Base-by-base conservation (phyloP, 257 asterid genomes). In the Ligustrum vulgare region DNA sequence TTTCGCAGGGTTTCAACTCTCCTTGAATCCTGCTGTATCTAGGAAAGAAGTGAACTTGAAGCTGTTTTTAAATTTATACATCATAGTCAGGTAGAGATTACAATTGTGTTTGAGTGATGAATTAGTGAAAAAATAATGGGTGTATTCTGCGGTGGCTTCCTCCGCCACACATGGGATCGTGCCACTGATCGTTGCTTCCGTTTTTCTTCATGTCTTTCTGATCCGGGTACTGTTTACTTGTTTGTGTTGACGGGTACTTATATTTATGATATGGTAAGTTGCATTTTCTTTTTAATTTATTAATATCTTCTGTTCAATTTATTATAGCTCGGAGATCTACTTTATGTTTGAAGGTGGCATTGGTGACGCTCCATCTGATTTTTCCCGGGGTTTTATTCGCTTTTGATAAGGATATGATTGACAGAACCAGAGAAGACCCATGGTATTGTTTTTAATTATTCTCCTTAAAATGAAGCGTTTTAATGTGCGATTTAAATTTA, bases 301-400 rank as follows among this genome's bases (percentile, higher is more conserved):
- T 67, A 6, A 76, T 15, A 13, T 71, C 6, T 15, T 65, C 23
- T 11, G 4, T 67, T 51, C n/a, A 32, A 71, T 80, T 22, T 79
- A 45, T 79, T 80, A 58, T 39, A 93, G 99, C 80, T 82, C 92
- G 95, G 84, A 86, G 99, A 90, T 90, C 98, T 71, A 85, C 92
- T 60, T 74, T 90, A 54, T 83, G 84, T 51, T 82, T 95, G 87
- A 91, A 86, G 82, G 67, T 86, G 51, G 90, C 96, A 43, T 77
- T 95, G 89, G 96, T 95, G 82, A n/a, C 81, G 72, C 91, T 95
- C 86, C 99, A 95, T 89, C 82, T 95, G 75, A 78, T 90, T 32
- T 87, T 74, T 49, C 84, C 79, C 13, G 97, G 94, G 37, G 85
- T 85, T 75, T 70, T 95, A 18, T 85, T 91, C 68, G 28, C 85